Base-by-base conservation (phyloP, 2,329 filamentous ascomycete species). In the Alternaria sp. region DNA sequence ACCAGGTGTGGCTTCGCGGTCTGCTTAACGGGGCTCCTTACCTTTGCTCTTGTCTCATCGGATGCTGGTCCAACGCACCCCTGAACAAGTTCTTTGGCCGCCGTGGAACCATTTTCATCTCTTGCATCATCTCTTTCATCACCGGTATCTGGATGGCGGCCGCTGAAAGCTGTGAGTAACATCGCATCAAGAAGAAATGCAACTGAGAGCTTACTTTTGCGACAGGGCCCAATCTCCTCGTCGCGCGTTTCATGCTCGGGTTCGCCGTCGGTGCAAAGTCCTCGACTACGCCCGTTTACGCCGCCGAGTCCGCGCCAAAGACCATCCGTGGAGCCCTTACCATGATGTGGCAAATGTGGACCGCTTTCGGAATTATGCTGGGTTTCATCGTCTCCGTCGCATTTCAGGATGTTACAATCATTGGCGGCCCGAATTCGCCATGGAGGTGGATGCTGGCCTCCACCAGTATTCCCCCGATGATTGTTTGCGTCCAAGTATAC, bases 311-410 rank as follows among this genome's bases (percentile, higher is more conserved):
- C 55, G 79, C 83, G 3, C 83, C 84, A 0, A 82, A 83, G 13
- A 81, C 77, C 1, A 85, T 85, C 40, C 77, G 84, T 40, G 84
- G 84, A 12, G 83, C 83, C 1, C 66, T 85, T 6, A 83, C 84
- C 5, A 85, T 85, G 80, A 83, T 82, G 80, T 85, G 84, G 84
- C 84, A 85, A 67, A 83, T 85, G 80, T 81, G 73, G 68, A 76
- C 73, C 6, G 73, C 72, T 5, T 74, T 74, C 40, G 75, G 75
- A 5, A 78, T 78, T n/a, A 75, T 77, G 74, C 45, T 75, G 13
- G 76, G 76, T 11, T 77, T 77, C 54, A 63, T 77, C 21, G 74
- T 74, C 3, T 75, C 70, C 1, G 74, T 78, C 19, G 75, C 69
- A 5, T 74, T 78, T 30, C 62, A 76, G 40, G 68, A 75, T 10